Percentiles rank a stretch among this genome's conserved stretches.
Conservation (phyloP, 2,329 filamentous ascomycete species). For the Colletotrichum costaricense region DNA sequence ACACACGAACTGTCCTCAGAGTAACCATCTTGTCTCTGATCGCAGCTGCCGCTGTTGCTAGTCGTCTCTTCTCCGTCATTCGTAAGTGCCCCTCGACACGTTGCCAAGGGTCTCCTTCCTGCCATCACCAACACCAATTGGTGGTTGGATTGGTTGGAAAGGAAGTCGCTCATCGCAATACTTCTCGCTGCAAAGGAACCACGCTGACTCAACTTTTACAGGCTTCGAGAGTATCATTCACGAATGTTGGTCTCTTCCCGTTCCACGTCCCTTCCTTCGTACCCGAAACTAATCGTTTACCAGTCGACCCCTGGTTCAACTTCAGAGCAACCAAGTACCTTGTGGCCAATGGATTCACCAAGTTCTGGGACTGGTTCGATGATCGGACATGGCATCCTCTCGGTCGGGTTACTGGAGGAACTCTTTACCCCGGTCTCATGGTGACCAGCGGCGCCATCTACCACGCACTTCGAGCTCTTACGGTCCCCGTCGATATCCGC, state of each 20-base stretch:
- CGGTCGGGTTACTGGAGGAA: constrained; percentile 96
- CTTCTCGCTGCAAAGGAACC: neutral
- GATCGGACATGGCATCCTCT: constrained; percentile 99
- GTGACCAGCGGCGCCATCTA: constrained; percentile 98
- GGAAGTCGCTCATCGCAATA: neutral
- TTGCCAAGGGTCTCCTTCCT: neutral
- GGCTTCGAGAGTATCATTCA: constrained; percentile 99
- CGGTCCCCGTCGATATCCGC: constrained; percentile 95
- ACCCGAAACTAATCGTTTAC: constrained; percentile 40
- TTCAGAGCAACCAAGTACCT: constrained; percentile 98
- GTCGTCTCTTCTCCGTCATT: constrained; percentile 97
- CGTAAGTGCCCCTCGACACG: constrained; percentile 68
- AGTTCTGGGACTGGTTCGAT: constrained; percentile 99
- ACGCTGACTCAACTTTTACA: constrained; percentile 53
- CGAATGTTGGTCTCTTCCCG: constrained; percentile 80
- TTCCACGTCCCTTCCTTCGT: constrained; percentile 4
- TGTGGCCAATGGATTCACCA: constrained; percentile 96
- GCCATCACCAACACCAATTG: constrained; percentile 19
- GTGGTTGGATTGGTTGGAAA: neutral
- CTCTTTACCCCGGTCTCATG: constrained; percentile 98
- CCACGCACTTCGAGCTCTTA: constrained; percentile 88
- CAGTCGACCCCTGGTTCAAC: constrained; percentile 99
- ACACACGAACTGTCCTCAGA: constrained; percentile 85
- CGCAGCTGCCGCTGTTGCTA: constrained; percentile 89
- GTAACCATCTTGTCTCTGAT: constrained; percentile 92